phyloP scores from a whole-genome alignment of 306 rosid species.

The Prunus armeniaca region DNA sequence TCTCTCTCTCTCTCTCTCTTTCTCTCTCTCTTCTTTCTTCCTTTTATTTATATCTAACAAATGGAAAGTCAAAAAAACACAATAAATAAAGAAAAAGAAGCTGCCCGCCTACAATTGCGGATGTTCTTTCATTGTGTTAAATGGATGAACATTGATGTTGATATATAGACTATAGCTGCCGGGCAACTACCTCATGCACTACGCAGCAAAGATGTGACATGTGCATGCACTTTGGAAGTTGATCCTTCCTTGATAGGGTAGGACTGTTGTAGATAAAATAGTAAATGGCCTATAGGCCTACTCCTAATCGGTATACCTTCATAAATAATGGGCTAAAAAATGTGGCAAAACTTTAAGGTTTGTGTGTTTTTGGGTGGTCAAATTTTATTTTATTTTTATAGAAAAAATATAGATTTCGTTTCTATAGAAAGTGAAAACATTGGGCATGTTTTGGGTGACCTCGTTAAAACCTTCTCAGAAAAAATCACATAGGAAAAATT shows the following conservation, averaged over 20 bases:
- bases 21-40: not conserved
- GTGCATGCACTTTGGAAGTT: not conserved
- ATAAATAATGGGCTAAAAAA: too few relatives aligned
- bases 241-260: not conserved
- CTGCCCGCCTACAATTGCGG: not conserved
- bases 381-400: too few relatives aligned
- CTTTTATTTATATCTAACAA: not conserved
- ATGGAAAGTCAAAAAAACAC: not conserved
- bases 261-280: too few relatives aligned
- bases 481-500: accelerated
- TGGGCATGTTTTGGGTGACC: too few relatives aligned
- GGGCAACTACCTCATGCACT: not conserved
- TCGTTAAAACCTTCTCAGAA: too few relatives aligned
- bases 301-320: too few relatives aligned
- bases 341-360: too few relatives aligned
- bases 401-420: too few relatives aligned
- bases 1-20: not conserved
- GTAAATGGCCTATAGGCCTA: too few relatives aligned
- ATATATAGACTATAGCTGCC: not conserved
- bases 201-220: not conserved
- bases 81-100: not conserved
- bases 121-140: not conserved
- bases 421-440: too few relatives aligned
- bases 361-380: too few relatives aligned
- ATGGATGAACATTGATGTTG: not conserved